Evolutionary conservation across 1,284 basidiomycete species (phyloP).

Genomic region (Heliocybe sulcata): DNA sequence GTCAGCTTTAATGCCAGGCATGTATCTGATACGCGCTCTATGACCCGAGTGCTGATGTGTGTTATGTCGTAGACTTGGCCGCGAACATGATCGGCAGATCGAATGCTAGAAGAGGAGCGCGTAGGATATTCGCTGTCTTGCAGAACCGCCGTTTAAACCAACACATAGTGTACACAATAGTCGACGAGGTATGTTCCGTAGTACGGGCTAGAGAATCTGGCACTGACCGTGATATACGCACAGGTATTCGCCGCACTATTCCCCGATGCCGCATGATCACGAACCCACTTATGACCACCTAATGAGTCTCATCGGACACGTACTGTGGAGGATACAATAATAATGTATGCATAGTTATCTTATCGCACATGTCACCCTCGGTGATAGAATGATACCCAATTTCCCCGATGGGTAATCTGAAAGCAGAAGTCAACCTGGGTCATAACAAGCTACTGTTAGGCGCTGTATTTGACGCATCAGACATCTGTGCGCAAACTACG

Average conservation of each 20-base stretch:
- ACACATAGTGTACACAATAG: conserved; percentile 80
- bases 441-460: no score
- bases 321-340: background rate
- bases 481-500: no score
- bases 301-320: background rate
- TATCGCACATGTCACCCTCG: background rate
- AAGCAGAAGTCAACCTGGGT: no score
- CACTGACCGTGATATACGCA: background rate
- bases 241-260: conserved; percentile 60
- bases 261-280: conserved; percentile 32
- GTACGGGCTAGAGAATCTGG: background rate
- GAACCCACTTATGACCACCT: background rate
- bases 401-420: background rate
- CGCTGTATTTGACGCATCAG: no score
- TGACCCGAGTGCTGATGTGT: conserved; percentile 5
- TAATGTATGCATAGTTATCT: background rate
- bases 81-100: conserved; percentile 95
- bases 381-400: background rate
- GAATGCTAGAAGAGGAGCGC: conserved; percentile 87
- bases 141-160: conserved; percentile 92
- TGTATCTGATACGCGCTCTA: conserved; percentile 11
- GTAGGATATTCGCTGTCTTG: conserved; percentile 85
- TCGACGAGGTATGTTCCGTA: conserved; percentile 67
- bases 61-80: conserved; percentile 61
- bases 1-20: conserved; percentile 85